Base-by-base conservation (phyloP, 345 rosid genomes). In the Camelina hispida region DNA sequence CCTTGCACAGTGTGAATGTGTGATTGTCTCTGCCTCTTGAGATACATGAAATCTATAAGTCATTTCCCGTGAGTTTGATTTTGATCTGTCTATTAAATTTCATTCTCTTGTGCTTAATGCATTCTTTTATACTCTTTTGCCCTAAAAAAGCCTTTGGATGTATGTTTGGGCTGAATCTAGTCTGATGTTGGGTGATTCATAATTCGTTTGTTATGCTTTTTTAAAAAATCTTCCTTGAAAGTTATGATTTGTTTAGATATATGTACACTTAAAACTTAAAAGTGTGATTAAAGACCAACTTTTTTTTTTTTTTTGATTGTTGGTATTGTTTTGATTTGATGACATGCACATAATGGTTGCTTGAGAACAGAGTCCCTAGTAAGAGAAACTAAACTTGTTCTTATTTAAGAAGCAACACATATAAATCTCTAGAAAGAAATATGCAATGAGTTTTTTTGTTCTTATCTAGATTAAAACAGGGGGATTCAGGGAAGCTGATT, bases 401-500 rank as follows among this genome's bases (percentile, higher is more conserved):
- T 34, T 63, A 30, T 30, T 42, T 18, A 55, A 32, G 28, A 34
- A 44, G 16, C 57, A 43, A 9, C 59, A 74, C 17, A 47, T 32
- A 13, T 25, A 20, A 17, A 54, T 53, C 2, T 44, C 7, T 28
- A 10, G 7, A 10, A 42, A 20, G 10, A 65, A 43, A 38, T 64
- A 30, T 3, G 9, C 20, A 6, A 35, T 47, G 46, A 30, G 61
- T 53, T 69, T 15, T 9, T 11, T 38, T 40, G 7, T 9, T 38
- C 43, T 40, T 40, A 11, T 47, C 68, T 78, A 74, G 51, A 79
- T 32, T 17, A 74, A 22, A 51, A 74, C 62, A 40, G 79, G 61
- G 17, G 79, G 76, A 57, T 79, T 79, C 25, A 79, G 5, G 13
- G 76, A 25, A 69, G 75, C 75, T 46, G 37, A 69, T 37, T 68